Base-by-base conservation (phyloP, 306 rosid species). In the Abrus pulchellus region DNA sequence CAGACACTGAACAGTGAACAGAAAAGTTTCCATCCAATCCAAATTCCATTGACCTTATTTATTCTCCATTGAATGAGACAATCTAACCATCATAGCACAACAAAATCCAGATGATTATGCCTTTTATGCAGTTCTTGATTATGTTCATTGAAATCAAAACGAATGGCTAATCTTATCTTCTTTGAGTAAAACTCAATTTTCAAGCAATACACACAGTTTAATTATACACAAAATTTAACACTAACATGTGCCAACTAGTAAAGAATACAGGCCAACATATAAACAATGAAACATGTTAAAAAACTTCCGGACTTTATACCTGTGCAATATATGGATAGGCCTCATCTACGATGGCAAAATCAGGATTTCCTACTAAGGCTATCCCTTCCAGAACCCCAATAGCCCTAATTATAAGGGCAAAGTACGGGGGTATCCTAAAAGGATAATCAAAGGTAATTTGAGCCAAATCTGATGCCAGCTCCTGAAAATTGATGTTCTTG, bases 361-460 rank as follows among this genome's bases (percentile, higher is more conserved):
- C 99, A 74, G 99, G 81, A 85, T 95, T 91, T 89, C 98, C 99
- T 33, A 95, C 99, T 64, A 95, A 86, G 82, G 99, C 98, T 84
- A 95, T 95, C 78, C 99, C 98, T 89, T 95, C 99, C 27, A 93
- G 80, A 36, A 95, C 99, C 78, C 98, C 98, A 45, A 95, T 95
- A 75, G 99, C 99, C 86, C 99, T 91, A 85, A 95, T 95, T 84
- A 95, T 95, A 70, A 95, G 97, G 80, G 99, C 98, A 83, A 95
- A 95, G 87, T 95, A 95, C 38, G 98, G 99, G 71, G 99, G 99
- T 84, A 95, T 95, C 83, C 94, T 91, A 85, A 95, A 95, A 65
- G 99, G 99, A 90, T 95, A 95, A 85, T 95, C 99, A 78, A 95
- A 93, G 83, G 99, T 95, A 83, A 95, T 95, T 72, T 95, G 99